Evolutionary conservation across 2,329 filamentous ascomycete genomes (phyloP).

Genomic region (Xylariaceae sp.): DNA sequence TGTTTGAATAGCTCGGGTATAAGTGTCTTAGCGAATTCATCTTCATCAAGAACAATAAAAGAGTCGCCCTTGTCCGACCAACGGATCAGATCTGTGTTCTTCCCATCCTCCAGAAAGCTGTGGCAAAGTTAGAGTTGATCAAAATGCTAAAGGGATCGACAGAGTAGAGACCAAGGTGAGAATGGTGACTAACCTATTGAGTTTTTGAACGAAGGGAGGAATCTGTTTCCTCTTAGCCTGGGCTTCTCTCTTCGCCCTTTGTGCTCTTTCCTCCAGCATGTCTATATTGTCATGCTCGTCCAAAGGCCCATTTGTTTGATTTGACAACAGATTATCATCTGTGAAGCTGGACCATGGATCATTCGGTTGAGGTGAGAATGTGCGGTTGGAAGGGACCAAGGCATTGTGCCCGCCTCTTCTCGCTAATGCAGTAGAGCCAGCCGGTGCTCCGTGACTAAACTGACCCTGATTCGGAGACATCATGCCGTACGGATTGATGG

Average conservation of each 20-base stretch:
- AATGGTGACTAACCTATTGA: slow-evolving; percentile 71
- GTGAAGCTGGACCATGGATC: slow-evolving; percentile 40
- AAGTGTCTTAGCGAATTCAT: slow-evolving; percentile 96
- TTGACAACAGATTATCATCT: slow-evolving; percentile 43
- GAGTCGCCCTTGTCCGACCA: slow-evolving; percentile 97
- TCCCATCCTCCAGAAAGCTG: slow-evolving; percentile 88
- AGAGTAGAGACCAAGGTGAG: neutral
- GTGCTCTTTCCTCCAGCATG: slow-evolving; percentile 72
- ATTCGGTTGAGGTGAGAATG: slow-evolving; percentile 29
- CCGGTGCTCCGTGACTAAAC: slow-evolving; percentile 30
- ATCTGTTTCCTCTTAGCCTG: slow-evolving; percentile 92
- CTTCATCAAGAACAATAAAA: slow-evolving; percentile 94
- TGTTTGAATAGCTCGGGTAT: slow-evolving; percentile 99
- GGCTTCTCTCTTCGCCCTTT: slow-evolving; percentile 79
- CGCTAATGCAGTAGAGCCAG: slow-evolving; percentile 49
- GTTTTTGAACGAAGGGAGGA: slow-evolving; percentile 93
- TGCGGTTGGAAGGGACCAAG: slow-evolving; percentile 38
- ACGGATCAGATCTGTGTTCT: slow-evolving; percentile 90
- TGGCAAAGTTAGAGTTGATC: slow-evolving; percentile 8
- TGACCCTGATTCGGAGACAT: slow-evolving; percentile 34
- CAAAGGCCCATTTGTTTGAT: slow-evolving; percentile 35
- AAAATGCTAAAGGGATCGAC: neutral
- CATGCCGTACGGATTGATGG: slow-evolving; percentile 34
- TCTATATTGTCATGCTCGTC: slow-evolving; percentile 69
- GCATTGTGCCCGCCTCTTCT: slow-evolving; percentile 49